Evolutionary conservation across 2,329 filamentous ascomycete genomes (phyloP).

Genomic region (Curvularia spicifera): DNA sequence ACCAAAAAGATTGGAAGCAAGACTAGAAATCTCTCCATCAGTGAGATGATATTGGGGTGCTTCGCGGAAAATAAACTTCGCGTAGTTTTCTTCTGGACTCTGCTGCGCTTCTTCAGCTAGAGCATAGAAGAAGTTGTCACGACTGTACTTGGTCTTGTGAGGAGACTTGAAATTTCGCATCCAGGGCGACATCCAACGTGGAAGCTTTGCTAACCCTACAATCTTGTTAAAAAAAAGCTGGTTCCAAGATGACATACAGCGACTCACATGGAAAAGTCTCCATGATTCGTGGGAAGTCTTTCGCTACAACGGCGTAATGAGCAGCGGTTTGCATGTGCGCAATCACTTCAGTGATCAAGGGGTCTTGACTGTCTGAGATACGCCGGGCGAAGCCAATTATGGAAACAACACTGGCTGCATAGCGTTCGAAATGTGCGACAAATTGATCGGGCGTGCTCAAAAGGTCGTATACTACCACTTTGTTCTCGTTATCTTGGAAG

Average conservation of each 20-base stretch:
- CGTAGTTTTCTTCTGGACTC: conserved; percentile 40
- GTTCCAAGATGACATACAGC: no score
- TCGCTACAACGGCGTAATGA: conserved; percentile 57
- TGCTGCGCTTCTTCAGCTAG: conserved; percentile 41
- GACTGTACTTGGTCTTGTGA: conserved; percentile 32
- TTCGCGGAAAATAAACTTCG: conserved; percentile 52
- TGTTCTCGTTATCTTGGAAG: conserved; percentile 66
- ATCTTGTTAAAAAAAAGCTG: neutral
- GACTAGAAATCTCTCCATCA: conserved; percentile 39
- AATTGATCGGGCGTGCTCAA: conserved; percentile 56
- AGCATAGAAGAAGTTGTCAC: conserved; percentile 44
- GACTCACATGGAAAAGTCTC: conserved; percentile 57
- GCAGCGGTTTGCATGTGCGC: conserved; percentile 64
- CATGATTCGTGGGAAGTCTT: conserved; percentile 64
- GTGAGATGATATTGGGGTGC: conserved; percentile 36
- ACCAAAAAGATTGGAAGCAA: conserved; percentile 41
- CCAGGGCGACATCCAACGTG: conserved; percentile 54
- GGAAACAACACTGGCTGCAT: conserved; percentile 61
- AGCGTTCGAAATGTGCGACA: conserved; percentile 61
- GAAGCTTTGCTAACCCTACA: conserved; percentile 57
- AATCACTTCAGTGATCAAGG: conserved; percentile 65
- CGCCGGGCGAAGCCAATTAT: conserved; percentile 64
- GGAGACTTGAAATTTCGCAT: conserved; percentile 39
- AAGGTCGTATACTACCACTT: conserved; percentile 58
- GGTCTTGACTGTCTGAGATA: conserved; percentile 58